Percentiles rank a stretch among this genome's conserved stretches.
Evolutionary conservation across 768 basidiomycete genomes (phyloP).

Genomic region (Pisolithus sp.): DNA sequence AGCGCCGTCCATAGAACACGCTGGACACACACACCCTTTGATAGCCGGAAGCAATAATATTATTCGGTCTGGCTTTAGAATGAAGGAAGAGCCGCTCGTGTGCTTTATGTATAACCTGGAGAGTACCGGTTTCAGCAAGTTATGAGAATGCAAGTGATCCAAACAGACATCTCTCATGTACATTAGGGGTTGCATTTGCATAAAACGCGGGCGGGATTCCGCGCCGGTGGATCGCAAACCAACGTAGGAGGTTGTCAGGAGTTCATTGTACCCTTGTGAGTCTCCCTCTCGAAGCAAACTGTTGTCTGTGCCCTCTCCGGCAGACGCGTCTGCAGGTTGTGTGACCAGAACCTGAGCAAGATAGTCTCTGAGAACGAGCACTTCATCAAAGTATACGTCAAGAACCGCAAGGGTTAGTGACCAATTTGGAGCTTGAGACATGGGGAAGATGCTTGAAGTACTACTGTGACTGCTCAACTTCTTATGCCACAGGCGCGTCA

Average conservation of each 20-base stretch:
- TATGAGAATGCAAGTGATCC: background rate
- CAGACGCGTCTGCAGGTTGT: background rate
- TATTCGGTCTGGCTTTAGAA: slow-evolving; percentile 34
- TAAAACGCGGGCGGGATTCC: slow-evolving; percentile 18
- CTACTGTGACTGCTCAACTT: background rate
- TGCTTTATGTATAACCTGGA: slow-evolving; percentile 55
- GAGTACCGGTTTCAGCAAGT: background rate
- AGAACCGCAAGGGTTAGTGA: slow-evolving; percentile 31
- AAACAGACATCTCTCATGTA: slow-evolving; percentile 49
- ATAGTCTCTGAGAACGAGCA: slow-evolving; percentile 35
- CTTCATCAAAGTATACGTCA: slow-evolving; percentile 37
- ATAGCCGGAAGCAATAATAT: slow-evolving; percentile 66
- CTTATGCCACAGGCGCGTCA: slow-evolving; percentile 6
- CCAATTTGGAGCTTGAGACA: background rate
- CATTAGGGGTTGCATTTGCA: slow-evolving; percentile 34
- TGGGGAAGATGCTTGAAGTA: background rate
- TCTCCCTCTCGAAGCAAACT: slow-evolving; percentile 15
- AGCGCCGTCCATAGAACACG: background rate
- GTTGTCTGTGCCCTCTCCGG: slow-evolving; percentile 10
- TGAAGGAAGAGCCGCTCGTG: slow-evolving; percentile 47
- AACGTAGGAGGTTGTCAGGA: slow-evolving; percentile 45
- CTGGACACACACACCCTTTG: slow-evolving; percentile 37
- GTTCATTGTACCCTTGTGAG: slow-evolving; percentile 21
- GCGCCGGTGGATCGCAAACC: slow-evolving; percentile 26
- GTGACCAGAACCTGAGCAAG: slow-evolving; percentile 31